Percentiles rank a stretch among this genome's conserved stretches.
Conservation (phyloP, 306 rosid genomes). For the Trifolium fragiferum region DNA sequence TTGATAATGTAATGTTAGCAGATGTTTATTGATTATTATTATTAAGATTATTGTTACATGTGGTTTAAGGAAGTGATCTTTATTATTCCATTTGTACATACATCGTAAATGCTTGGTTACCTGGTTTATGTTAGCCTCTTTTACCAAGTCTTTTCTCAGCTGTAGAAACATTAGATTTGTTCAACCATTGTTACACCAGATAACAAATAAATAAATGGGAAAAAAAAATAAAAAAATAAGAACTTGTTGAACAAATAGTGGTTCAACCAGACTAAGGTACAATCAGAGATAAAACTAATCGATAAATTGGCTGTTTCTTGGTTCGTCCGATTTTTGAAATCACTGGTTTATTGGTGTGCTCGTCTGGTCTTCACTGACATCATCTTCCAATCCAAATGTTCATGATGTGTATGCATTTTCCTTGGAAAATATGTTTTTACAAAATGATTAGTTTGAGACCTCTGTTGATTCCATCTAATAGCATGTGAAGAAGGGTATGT, state of each 20-base stretch:
- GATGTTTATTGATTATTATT: not conserved
- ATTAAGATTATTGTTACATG: not conserved
- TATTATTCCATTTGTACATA: not conserved
- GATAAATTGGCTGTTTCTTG: not conserved
- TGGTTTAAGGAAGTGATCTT: not conserved
- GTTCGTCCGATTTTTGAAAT: not conserved
- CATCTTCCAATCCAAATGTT: conserved; percentile 37
- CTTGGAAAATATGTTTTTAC: conserved; percentile 27
- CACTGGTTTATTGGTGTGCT: not conserved
- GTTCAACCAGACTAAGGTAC: not conserved
- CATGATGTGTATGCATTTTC: conserved; percentile 18
- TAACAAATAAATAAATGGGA: not conserved
- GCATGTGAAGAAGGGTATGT: conserved; percentile 38
- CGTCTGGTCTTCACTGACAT: conserved; percentile 41
- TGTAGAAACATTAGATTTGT: too few relatives aligned
- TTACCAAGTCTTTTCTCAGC: too few relatives aligned
- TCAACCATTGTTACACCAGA: too few relatives aligned
- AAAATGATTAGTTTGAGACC: conserved; percentile 39
- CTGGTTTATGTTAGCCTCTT: not conserved
- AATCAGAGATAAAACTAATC: not conserved
- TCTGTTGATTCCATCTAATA: conserved; percentile 41
- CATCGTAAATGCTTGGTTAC: not conserved
- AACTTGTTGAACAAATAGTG: not conserved
- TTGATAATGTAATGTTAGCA: not conserved
- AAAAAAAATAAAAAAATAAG: not conserved